Conservation (phyloP, 139 green algal species). For the Astrephomene gubernaculifera region DNA sequence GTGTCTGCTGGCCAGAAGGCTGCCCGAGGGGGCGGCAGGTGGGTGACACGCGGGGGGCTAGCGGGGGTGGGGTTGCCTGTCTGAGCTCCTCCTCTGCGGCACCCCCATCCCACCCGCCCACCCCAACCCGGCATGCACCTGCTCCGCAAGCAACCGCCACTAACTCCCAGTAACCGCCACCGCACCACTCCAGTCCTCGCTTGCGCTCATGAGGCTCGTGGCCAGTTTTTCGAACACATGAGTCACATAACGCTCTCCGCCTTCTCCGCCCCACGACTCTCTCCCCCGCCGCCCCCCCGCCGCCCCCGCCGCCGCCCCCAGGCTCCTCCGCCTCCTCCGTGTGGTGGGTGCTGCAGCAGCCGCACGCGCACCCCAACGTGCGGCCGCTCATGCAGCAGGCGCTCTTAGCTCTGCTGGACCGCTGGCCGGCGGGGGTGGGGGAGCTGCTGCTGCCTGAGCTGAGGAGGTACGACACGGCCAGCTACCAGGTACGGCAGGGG, state of each 20-base stretch:
- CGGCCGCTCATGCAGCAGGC: slow-evolving; percentile 55
- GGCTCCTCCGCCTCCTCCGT: not conserved
- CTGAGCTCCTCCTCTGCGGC: no score
- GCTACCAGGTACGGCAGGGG: slow-evolving; percentile 50
- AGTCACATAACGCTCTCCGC: no score
- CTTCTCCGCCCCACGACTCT: not conserved
- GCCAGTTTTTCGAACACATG: no score
- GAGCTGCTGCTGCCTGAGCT: slow-evolving; percentile 51
- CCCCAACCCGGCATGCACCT: no score
- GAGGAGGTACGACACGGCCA: slow-evolving; percentile 34
- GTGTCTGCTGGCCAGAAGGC: slow-evolving; percentile 45
- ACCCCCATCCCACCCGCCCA: no score
- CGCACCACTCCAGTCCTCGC: no score
- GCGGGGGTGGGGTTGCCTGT: no score
- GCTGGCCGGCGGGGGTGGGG: slow-evolving; percentile 1
- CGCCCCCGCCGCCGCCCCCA: not conserved
- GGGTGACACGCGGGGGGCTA: no score
- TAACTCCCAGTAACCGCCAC: no score
- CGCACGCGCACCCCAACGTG: slow-evolving; percentile 51
- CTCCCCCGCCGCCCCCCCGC: not conserved
- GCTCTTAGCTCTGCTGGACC: slow-evolving; percentile 50
- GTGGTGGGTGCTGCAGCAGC: slow-evolving; percentile 46
- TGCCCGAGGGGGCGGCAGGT: slow-evolving; percentile 18
- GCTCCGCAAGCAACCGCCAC: no score
- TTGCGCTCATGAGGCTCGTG: no score